Evolutionary conservation across 73 alveolate genomes (phyloP).

Genomic region (Paramecium pentaurelia): DNA sequence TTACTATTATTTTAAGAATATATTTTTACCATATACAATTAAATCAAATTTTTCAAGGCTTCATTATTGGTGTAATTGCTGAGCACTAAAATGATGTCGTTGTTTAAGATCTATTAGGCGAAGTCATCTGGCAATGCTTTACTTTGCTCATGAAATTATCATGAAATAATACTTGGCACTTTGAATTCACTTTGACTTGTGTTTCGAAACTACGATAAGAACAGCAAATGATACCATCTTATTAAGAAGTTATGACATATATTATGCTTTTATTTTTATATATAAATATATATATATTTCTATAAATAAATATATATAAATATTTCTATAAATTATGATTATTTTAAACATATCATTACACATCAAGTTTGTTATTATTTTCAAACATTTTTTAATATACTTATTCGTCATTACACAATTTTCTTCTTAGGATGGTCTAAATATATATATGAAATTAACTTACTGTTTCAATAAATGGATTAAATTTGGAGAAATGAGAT

Average conservation of each 20-base stretch:
- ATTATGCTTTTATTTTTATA: neutral
- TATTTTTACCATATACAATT: slow-evolving; percentile 32
- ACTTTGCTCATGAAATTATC: slow-evolving; percentile 15
- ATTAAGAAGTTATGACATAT: neutral
- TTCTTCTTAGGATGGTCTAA: neutral
- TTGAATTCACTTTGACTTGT: slow-evolving; percentile 7
- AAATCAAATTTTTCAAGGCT: neutral
- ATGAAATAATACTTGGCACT: neutral
- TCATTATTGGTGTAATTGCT: slow-evolving; percentile 5
- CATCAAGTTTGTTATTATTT: neutral
- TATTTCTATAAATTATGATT: neutral
- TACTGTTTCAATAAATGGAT: slow-evolving; percentile 16
- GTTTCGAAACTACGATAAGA: neutral
- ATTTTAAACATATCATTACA: neutral
- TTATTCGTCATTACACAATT: neutral
- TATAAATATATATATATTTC: neutral
- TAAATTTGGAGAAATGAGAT: slow-evolving; percentile 35
- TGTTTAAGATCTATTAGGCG: neutral
- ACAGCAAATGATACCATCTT: neutral
- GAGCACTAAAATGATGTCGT: neutral
- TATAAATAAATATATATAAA: neutral
- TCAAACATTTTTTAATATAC: slow-evolving; percentile 35
- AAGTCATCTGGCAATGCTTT: slow-evolving; percentile 5
- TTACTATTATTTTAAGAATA: neutral
- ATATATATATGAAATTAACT: neutral